Evolutionary conservation across 1,284 basidiomycete species (phyloP).

Genomic region (Apiotrichum domesticum): DNA sequence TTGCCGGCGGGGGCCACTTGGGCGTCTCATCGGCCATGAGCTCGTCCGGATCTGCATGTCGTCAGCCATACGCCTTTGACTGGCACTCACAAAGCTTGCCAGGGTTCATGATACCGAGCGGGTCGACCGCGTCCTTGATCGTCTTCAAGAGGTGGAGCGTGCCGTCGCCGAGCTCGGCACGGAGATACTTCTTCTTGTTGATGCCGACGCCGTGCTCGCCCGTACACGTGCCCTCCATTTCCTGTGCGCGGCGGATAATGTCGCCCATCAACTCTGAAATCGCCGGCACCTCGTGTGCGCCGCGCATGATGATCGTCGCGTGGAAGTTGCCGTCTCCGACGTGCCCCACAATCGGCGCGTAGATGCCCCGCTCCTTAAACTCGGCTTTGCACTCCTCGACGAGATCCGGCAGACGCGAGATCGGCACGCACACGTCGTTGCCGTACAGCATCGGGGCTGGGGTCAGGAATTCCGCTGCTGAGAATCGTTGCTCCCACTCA

Average conservation of each 20-base stretch:
- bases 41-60: constrained; percentile 15
- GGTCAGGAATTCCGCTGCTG: constrained; percentile 35
- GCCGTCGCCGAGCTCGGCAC: constrained; percentile 64
- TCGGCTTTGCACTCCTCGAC: constrained; percentile 70
- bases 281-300: constrained; percentile 5
- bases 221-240: constrained; percentile 49
- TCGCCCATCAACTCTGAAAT: constrained; percentile 3
- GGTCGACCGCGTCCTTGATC: constrained; percentile 66
- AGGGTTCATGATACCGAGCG: constrained; percentile 69
- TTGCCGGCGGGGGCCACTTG: constrained; percentile 4
- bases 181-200: constrained; percentile 60
- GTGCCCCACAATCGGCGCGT: constrained; percentile 57
- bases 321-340: constrained; percentile 67
- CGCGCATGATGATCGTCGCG: constrained; percentile 24
- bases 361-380: constrained; percentile 55
- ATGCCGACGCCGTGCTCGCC: constrained; percentile 76
- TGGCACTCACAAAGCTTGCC: constrained; percentile 53
- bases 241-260: constrained; percentile 13
- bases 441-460: constrained; percentile 60
- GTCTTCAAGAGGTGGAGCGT: constrained; percentile 69
- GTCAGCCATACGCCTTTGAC: background rate
- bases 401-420: constrained; percentile 66
- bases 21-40: constrained; percentile 7
- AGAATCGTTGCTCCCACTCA: background rate
- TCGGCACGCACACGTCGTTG: constrained; percentile 79